Percentiles rank a stretch among this genome's conserved stretches.
phyloP scores from a whole-genome alignment of 192 early-diverging fungal species.

The Umbelopsis ramanniana region DNA sequence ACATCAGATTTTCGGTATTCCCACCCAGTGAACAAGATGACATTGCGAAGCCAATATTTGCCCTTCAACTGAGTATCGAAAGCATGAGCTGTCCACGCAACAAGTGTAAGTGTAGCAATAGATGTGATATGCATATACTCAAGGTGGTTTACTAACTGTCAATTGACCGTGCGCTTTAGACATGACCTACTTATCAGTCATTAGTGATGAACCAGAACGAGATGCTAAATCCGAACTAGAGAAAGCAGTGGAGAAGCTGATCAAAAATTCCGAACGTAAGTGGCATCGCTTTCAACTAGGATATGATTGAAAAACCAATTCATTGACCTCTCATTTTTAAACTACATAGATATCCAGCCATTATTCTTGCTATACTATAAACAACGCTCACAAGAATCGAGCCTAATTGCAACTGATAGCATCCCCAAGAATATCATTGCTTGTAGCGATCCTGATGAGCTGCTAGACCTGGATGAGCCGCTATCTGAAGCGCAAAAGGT shows the following conservation, averaged over 20 bases:
- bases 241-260: slow-evolving; percentile 40
- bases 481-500: slow-evolving; percentile 45
- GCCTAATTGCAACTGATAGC: slow-evolving; percentile 25
- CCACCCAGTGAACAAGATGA: slow-evolving; percentile 23
- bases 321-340: no score
- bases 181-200: slow-evolving; percentile 43
- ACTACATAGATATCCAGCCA: slow-evolving; percentile 23
- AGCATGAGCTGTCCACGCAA: slow-evolving; percentile 27
- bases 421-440: slow-evolving; percentile 52
- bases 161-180: slow-evolving; percentile 31
- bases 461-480: slow-evolving; percentile 52
- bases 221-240: slow-evolving; percentile 23
- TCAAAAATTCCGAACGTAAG: slow-evolving; percentile 25
- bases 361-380: slow-evolving; percentile 52
- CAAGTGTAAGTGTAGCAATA: slow-evolving; percentile 18
- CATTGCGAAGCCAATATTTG: not conserved
- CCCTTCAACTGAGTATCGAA: slow-evolving; percentile 26
- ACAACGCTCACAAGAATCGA: slow-evolving; percentile 39
- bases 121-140: not conserved
- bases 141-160: slow-evolving; percentile 18
- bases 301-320: no score
- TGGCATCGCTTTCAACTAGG: not conserved
- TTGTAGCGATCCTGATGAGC: slow-evolving; percentile 45
- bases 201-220: slow-evolving; percentile 27
- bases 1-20: slow-evolving; percentile 24